A percentile compares a stretch with the other conserved stretches of the same genome.
Conservation (phyloP, 805 yeast genomes). For the Kuraishia capsulata region DNA sequence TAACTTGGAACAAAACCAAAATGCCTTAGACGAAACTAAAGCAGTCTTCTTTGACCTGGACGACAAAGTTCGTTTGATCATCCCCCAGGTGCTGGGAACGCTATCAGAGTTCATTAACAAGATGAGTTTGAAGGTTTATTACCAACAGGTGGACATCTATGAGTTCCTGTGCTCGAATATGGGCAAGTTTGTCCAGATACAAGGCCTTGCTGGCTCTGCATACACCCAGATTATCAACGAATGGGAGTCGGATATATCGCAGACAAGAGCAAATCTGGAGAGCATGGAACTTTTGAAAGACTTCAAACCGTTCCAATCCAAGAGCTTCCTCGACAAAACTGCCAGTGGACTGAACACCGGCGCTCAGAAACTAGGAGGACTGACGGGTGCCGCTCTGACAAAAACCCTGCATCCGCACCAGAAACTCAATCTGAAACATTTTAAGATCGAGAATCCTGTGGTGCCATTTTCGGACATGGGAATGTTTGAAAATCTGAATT, state of each 20-base stretch:
- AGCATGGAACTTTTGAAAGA: conserved; percentile 26
- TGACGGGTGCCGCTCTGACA: conserved; percentile 20
- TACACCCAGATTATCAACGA: conserved; percentile 18
- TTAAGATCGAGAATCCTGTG: conserved; percentile 26
- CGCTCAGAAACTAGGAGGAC: conserved; percentile 17
- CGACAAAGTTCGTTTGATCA: conserved; percentile 26
- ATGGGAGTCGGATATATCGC: conserved; percentile 28
- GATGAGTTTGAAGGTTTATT: conserved; percentile 27
- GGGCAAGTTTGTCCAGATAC: conserved; percentile 16
- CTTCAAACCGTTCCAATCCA: conserved; percentile 26
- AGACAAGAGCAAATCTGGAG: conserved; percentile 26
- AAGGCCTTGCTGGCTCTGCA: conserved; percentile 19
- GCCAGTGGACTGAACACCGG: conserved; percentile 8
- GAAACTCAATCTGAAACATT: conserved; percentile 13
- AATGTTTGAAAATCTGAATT: conserved; percentile 5
- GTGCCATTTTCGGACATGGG: conserved; percentile 21
- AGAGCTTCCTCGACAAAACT: conserved; percentile 23
- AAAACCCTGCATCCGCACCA: conserved; percentile 23
- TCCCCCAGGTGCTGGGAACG: conserved; percentile 37
- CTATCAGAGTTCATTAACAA: conserved; percentile 40
- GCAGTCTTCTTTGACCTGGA: conserved; percentile 25
- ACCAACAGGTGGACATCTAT: conserved; percentile 27
- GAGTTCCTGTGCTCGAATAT: conserved; percentile 22
- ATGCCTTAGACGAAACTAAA: conserved; percentile 20
- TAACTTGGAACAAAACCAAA: conserved; percentile 23